A percentile compares a stretch with the other conserved stretches of the same genome.
Evolutionary conservation across 2,329 filamentous ascomycete species (phyloP).

Genomic region (Didymosphaeria variabile): DNA sequence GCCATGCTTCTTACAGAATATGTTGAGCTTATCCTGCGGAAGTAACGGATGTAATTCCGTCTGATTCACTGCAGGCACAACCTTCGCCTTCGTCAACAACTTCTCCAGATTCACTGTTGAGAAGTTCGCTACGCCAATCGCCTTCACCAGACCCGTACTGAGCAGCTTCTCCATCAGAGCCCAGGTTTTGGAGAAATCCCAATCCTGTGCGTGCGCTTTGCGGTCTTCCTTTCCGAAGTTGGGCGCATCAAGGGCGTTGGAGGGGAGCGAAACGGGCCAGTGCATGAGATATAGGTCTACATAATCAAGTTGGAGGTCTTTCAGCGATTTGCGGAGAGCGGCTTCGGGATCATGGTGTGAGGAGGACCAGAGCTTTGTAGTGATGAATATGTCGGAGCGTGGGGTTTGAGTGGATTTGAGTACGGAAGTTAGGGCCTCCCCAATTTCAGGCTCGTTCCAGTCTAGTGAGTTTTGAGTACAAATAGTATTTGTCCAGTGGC

Average conservation of each 20-base stretch:
- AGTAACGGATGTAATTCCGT: constrained; percentile 73
- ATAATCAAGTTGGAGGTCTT: constrained; percentile 69
- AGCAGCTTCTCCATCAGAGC: constrained; percentile 43
- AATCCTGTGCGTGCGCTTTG: constrained; percentile 13
- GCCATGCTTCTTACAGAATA: constrained; percentile 73
- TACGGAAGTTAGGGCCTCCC: constrained; percentile 16
- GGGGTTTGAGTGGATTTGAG: constrained; percentile 69
- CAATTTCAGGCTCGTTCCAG: constrained; percentile 25
- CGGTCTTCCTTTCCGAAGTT: constrained; percentile 52
- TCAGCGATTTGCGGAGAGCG: constrained; percentile 67
- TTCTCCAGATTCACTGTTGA: constrained; percentile 76
- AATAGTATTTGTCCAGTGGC: neutral
- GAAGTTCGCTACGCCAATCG: constrained; percentile 24
- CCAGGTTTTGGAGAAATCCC: constrained; percentile 19
- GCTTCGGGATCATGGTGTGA: constrained; percentile 65
- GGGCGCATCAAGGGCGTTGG: constrained; percentile 17
- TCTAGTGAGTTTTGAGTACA: constrained; percentile 5
- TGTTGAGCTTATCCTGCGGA: constrained; percentile 60
- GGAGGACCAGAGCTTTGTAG: constrained; percentile 82
- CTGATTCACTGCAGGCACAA: constrained; percentile 77
- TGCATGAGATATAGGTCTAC: constrained; percentile 75
- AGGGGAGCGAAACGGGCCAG: constrained; percentile 57
- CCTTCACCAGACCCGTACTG: constrained; percentile 34
- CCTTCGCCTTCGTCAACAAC: constrained; percentile 68
- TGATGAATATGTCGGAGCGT: constrained; percentile 73